Evolutionary conservation across 441 rosid species (phyloP).

Genomic region (Populus hybrid): DNA sequence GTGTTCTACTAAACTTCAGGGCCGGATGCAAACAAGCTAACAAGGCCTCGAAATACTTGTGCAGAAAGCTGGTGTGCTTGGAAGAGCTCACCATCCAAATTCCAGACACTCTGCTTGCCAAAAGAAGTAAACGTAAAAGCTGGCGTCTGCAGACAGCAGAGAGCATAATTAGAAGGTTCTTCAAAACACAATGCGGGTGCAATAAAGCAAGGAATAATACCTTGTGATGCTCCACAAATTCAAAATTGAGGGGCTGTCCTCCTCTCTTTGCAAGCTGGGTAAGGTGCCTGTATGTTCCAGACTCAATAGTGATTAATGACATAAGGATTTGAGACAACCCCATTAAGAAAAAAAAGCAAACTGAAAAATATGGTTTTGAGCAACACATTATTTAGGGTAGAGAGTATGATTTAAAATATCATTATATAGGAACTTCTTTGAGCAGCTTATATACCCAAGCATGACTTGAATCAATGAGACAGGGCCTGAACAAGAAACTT

Average conservation of each 20-base stretch:
- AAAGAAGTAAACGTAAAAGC: slow-evolving; percentile 82
- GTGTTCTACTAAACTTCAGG: slow-evolving; percentile 51
- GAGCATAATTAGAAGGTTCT: slow-evolving; percentile 8
- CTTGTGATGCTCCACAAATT: slow-evolving; percentile 91
- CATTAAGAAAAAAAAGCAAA: background rate
- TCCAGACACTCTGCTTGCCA: slow-evolving; percentile 85
- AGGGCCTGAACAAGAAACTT: too few species aligned
- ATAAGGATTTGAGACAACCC: too few species aligned
- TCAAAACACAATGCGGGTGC: background rate
- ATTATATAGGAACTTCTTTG: too few species aligned
- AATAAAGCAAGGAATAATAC: slow-evolving; percentile 26
- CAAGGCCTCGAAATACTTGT: slow-evolving; percentile 83
- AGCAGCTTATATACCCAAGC: too few species aligned
- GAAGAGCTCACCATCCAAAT: slow-evolving; percentile 91
- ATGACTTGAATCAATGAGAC: too few species aligned
- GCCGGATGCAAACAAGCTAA: slow-evolving; percentile 84
- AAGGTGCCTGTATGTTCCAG: slow-evolving; percentile 62
- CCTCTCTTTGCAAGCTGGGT: slow-evolving; percentile 82
- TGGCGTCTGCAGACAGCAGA: slow-evolving; percentile 45
- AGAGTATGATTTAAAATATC: too few species aligned
- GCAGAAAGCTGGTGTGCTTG: slow-evolving; percentile 84
- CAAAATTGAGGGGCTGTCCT: slow-evolving; percentile 71
- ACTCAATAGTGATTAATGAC: background rate
- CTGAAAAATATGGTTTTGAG: too few species aligned
- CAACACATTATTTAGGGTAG: too few species aligned